Evolutionary conservation across 176 grass and related monocot genomes (phyloP), one percentile per base, ranked within the genome.

Genomic region (Musa beccarii): DNA sequence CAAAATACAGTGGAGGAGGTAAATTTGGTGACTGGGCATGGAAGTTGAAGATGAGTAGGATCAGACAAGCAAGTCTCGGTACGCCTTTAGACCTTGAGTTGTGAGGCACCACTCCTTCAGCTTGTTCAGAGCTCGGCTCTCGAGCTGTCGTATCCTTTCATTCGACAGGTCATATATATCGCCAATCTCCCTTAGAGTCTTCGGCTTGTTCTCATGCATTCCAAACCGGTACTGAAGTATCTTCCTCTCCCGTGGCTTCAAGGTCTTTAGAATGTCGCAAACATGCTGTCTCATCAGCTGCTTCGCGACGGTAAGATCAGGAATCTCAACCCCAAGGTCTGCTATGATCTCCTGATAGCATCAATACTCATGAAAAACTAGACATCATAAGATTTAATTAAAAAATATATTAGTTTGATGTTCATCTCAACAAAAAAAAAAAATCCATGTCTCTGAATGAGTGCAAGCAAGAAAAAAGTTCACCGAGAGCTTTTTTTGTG

Each of bases 111-210:
- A 90, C 64, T 75, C 28, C 25, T 81, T 96, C 0, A 93, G 72
- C 85, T 92, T 96, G 61, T 85, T 65, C 80, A 96, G 0, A 9
- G 89, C 93, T 14, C 86, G 78, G 49, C 85, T 83, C 72, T 90
- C 87, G 23, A 96, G 84, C 81, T 96, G 93, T 53, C 93, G 75
- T 53, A 96, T 83, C 71, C 93, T 90, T 79, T 96, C 93, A 54
- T 89, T 96, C 11, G 93, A 88, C 21, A 92, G 69, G 34, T 84
- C 89, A 17, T 79, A 92, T 66, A 90, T 90, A 75, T 76, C 56
- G 2, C 93, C 93, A 54, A 96, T 96, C 24, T 89, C 87, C 26
- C 83, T 76, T 5, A 96, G 78, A 29, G 90, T 86, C 69, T 92
- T 92, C 16, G 72, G 86, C 81, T 86, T 77, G 3, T 86, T 81